A percentile compares a stretch with the other conserved stretches of the same genome.
Evolutionary conservation across 225 moss, liverwort and hornwort genomes (phyloP).

Genomic region (Bryoerythrophyllum caledonicum): DNA sequence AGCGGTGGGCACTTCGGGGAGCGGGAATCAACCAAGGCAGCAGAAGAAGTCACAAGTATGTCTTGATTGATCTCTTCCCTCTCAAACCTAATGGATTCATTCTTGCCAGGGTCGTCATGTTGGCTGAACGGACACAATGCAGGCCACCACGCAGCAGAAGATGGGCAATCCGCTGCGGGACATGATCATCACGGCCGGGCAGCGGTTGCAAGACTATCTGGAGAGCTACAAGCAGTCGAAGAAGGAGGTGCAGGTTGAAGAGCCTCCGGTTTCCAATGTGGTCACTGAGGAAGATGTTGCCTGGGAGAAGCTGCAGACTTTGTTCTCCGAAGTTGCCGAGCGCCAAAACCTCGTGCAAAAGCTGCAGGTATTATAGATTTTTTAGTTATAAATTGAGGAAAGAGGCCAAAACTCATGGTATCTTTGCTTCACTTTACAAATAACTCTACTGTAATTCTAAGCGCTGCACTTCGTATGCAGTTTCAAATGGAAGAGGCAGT

Average conservation of each 20-base stretch:
- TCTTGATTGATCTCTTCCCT: too few relatives aligned
- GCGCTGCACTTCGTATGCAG: slow-evolving; percentile 47
- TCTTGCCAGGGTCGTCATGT: slow-evolving; percentile 18
- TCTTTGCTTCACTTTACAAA: too few relatives aligned
- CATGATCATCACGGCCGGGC: slow-evolving; percentile 86
- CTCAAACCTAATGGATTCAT: not conserved
- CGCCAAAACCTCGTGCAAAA: slow-evolving; percentile 60
- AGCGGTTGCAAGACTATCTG: slow-evolving; percentile 86
- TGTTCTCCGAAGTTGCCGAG: slow-evolving; percentile 80
- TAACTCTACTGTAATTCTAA: not conserved
- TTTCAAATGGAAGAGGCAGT: slow-evolving; percentile 91
- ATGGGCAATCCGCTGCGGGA: slow-evolving; percentile 82
- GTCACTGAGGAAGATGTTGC: slow-evolving; percentile 41
- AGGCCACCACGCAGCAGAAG: slow-evolving; percentile 75
- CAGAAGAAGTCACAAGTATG: slow-evolving; percentile 50
- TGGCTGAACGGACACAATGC: slow-evolving; percentile 33
- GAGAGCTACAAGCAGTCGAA: slow-evolving; percentile 80
- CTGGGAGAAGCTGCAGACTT: slow-evolving; percentile 79
- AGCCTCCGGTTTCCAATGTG: slow-evolving; percentile 39
- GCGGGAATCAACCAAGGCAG: slow-evolving; percentile 56
- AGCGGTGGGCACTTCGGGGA: slow-evolving; percentile 63
- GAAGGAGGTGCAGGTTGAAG: slow-evolving; percentile 38
- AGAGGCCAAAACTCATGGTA: too few relatives aligned
- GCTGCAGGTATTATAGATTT: slow-evolving; percentile 36
- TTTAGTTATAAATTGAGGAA: too few relatives aligned